Base-by-base conservation (phyloP, 192 early-diverging fungal genomes). In the Linnemannia elongata region DNA sequence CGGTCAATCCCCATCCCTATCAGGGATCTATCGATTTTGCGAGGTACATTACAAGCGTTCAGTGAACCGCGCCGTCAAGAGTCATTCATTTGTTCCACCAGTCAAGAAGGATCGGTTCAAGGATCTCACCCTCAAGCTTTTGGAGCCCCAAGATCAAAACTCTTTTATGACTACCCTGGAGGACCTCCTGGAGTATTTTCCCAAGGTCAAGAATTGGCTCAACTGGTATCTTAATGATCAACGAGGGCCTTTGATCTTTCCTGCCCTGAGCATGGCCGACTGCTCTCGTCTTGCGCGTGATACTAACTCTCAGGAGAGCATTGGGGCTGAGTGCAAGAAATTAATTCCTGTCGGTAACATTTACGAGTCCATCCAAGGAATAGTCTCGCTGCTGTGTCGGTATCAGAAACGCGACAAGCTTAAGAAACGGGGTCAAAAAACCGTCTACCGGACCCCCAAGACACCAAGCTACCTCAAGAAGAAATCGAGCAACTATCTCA, bases 41-140 rank as follows among this genome's bases (percentile, higher is more conserved):
- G 63, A 81, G 0, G 80, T 81, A 4, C 80, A 81, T 42, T 81
- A 52, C 66, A 75, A 75, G 80, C 66, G 74, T 12, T 75, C 73
- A 4, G 63, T 81, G 47, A 70, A 22, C 17, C 24, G 57, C 10
- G 75, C 63, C 27, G 6, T 39, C n/a, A 2, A 24, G 2, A 76
- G 60, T 76, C 55, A 55, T 17, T 30, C 75, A 1, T 27, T 76
- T 44, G 57, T 76, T 15, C 60, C 55, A n/a, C n/a, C 57, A 1
- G 54, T 20, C 33, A 27, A 76, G 12, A 57, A 60, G 10, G 5
- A 27, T n/a, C 20, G 39, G 57, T 76, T 76, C 60, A 42, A 66
- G 38, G 3, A 66, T 22, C 12, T 35, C 20, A 55, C 39, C 3
- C 20, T 66, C n/a, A 35, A n/a, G 24, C 75, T 76, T 8, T 2